Evolutionary conservation across 2,329 filamentous ascomycete genomes (phyloP).

Genomic region (Ascocoryne sarcoides): DNA sequence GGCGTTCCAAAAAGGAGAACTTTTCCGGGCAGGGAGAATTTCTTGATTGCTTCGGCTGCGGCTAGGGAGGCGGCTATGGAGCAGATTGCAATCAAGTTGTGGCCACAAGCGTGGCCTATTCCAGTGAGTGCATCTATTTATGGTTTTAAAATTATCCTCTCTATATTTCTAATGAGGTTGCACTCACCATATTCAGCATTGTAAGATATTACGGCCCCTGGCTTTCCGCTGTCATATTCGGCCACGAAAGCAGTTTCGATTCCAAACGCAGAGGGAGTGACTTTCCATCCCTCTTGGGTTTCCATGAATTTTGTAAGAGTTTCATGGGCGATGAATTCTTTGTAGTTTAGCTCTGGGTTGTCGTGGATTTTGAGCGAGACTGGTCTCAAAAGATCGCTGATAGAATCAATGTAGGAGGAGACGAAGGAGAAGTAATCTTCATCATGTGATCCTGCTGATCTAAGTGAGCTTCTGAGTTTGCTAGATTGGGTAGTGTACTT

Average conservation of each 20-base stretch:
- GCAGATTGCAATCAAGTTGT: constrained; percentile 35
- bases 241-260: constrained; percentile 44
- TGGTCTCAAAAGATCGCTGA: constrained; percentile 33
- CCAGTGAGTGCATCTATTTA: constrained; percentile 34
- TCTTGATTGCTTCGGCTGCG: constrained; percentile 16
- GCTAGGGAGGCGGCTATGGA: constrained; percentile 32
- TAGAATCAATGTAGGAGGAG: constrained; percentile 32
- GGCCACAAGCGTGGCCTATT: constrained; percentile 35
- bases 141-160: not conserved
- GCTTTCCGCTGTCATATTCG: constrained; percentile 33
- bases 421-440: constrained; percentile 27
- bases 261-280: constrained; percentile 43
- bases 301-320: constrained; percentile 40
- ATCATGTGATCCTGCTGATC: not conserved
- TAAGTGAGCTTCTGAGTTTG: not conserved
- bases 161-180: too few species aligned
- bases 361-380: constrained; percentile 39
- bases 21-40: constrained; percentile 19
- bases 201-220: constrained; percentile 34
- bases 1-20: constrained; percentile 26
- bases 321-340: constrained; percentile 43
- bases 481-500: not conserved
- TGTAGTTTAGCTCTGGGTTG: constrained; percentile 43
- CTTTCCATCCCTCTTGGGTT: constrained; percentile 37
- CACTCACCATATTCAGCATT: constrained; percentile 37